phyloP scores from a whole-genome alignment of 371 early-diverging fungal genomes.

The Rhizopus sp. region DNA sequence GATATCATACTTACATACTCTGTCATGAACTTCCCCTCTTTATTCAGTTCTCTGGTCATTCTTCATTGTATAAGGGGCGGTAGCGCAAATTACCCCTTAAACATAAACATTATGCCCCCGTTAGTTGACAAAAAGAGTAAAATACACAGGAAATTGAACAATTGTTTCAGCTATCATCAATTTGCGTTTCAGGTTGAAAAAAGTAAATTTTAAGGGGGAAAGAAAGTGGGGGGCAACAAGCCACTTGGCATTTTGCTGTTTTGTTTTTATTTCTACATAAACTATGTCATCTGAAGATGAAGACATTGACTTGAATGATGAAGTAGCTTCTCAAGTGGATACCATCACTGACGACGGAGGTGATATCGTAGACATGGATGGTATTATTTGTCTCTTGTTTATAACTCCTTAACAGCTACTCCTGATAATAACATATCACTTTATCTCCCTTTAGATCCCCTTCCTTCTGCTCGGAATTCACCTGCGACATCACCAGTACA shows the following conservation, averaged over 20 bases:
- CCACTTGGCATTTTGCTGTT: not conserved
- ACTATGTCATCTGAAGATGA: conserved; percentile 55
- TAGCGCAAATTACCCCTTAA: conserved; percentile 14
- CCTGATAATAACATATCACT: not conserved
- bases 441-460: conserved; percentile 6
- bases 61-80: conserved; percentile 15
- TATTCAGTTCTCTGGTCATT: conserved; percentile 10
- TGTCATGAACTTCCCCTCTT: not conserved
- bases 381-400: conserved; percentile 8
- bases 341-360: conserved; percentile 39
- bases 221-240: not conserved
- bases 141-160: not conserved
- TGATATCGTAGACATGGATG: conserved; percentile 38
- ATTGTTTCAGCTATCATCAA: conserved; percentile 5
- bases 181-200: conserved; percentile 3
- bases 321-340: conserved; percentile 35
- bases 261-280: not conserved
- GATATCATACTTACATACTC: conserved; percentile 12
- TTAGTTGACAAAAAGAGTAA: conserved; percentile 2
- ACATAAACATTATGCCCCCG: not conserved
- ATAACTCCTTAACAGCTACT: not conserved
- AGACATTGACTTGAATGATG: conserved; percentile 44
- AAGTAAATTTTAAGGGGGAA: not conserved
- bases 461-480: conserved; percentile 18
- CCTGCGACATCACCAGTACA: conserved; percentile 22